A percentile compares a stretch with the other conserved stretches of the same genome.
Evolutionary conservation across 2,329 filamentous ascomycete genomes (phyloP).

Genomic region (Diatrype stigma): DNA sequence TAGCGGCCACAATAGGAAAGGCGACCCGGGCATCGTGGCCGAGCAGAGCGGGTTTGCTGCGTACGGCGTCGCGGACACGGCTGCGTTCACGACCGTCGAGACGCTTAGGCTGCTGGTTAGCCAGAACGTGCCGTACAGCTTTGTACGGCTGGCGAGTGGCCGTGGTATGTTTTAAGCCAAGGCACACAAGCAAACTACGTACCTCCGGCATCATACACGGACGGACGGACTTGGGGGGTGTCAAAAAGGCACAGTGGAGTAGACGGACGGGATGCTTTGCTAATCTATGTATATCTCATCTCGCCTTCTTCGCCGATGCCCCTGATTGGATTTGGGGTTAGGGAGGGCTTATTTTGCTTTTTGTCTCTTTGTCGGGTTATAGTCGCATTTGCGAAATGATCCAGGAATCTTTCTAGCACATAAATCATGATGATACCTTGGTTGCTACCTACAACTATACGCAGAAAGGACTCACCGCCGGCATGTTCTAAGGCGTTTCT

Average conservation of each 20-base stretch:
- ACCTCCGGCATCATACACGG: slow-evolving; percentile 1
- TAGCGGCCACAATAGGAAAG: slow-evolving; percentile 62
- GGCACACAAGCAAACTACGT: no score
- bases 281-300: not conserved
- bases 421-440: not conserved
- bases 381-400: not conserved
- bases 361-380: not conserved
- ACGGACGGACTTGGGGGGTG: not conserved
- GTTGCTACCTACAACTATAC: not conserved
- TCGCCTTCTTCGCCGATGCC: not conserved
- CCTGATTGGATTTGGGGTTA: not conserved
- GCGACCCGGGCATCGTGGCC: slow-evolving; percentile 66
- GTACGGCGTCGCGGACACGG: slow-evolving; percentile 75
- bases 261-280: no score
- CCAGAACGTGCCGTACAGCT: slow-evolving; percentile 84
- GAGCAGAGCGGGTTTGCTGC: slow-evolving; percentile 73
- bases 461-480: not conserved
- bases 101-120: slow-evolving; percentile 74
- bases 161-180: slow-evolving; percentile 45
- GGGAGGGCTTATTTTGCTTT: not conserved
- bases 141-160: slow-evolving; percentile 68
- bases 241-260: no score
- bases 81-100: slow-evolving; percentile 80
- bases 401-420: not conserved
- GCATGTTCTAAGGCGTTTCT: not conserved